Evolutionary conservation across 805 yeast species (phyloP).

Genomic region (Yamadazyma insecticola): DNA sequence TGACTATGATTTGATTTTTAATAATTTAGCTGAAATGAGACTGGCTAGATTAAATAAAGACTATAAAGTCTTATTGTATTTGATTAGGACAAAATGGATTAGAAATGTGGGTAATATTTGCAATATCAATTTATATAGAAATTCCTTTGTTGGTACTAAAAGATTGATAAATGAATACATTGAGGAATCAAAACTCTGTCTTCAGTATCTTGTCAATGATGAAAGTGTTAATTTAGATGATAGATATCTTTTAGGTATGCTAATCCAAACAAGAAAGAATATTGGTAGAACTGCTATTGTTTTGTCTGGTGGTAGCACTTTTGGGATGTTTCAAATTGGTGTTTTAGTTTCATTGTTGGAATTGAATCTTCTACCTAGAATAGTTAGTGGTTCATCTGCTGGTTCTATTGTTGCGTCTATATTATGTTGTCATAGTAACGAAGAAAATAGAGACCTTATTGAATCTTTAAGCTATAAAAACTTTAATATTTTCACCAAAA

Average conservation of each 20-base stretch:
- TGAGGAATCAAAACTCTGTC: slow-evolving; percentile 59
- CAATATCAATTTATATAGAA: slow-evolving; percentile 68
- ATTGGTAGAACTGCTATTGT: slow-evolving; percentile 93
- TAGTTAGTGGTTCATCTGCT: slow-evolving; percentile 91
- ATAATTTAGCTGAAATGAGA: slow-evolving; percentile 51
- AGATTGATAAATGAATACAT: slow-evolving; percentile 76
- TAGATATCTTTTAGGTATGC: slow-evolving; percentile 65
- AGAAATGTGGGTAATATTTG: slow-evolving; percentile 88
- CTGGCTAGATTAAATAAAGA: slow-evolving; percentile 56
- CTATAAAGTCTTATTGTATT: slow-evolving; percentile 56
- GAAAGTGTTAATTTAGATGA: slow-evolving; percentile 52
- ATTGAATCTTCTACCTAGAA: slow-evolving; percentile 71
- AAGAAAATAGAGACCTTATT: slow-evolving; percentile 59
- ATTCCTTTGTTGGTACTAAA: slow-evolving; percentile 84
- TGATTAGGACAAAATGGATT: slow-evolving; percentile 79
- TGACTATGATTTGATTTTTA: slow-evolving; percentile 60
- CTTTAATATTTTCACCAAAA: slow-evolving; percentile 51
- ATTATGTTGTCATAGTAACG: slow-evolving; percentile 73
- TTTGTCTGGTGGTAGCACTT: slow-evolving; percentile 94
- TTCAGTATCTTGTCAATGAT: slow-evolving; percentile 36
- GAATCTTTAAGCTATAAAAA: slow-evolving; percentile 55
- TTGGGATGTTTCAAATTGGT: slow-evolving; percentile 91
- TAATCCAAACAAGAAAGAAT: slow-evolving; percentile 83
- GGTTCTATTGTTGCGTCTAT: slow-evolving; percentile 94
- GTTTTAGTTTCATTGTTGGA: slow-evolving; percentile 78